These are phyloP conservation scores for Saccharomycopsis hybrid DNA, from an alignment of 1,139 yeast genomes.

Conservation along the genomic window DNA sequence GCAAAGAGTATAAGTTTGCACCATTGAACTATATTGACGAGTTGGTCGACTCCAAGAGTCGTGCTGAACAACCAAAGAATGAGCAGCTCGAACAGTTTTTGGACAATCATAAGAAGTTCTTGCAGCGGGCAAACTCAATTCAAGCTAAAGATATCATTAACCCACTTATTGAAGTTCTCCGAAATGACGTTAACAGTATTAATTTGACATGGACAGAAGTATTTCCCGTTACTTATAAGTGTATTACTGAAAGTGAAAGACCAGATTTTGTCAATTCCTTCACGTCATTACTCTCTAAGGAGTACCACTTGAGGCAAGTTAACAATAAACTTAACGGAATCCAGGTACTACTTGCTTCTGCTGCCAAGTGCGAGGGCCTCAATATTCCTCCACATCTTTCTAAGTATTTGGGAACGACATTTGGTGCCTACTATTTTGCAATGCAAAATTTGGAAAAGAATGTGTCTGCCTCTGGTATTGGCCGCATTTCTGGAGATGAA, in stretches of 20 bases:
- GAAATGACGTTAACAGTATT: conserved; percentile 74
- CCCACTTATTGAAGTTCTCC: conserved; percentile 78
- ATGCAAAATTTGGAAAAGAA: conserved; percentile 75
- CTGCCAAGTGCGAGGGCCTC: conserved; percentile 65
- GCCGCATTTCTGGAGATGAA: neutral
- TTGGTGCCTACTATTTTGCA: conserved; percentile 89
- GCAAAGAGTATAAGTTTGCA: conserved; percentile 50
- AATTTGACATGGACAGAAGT: conserved; percentile 77
- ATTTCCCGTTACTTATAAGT: conserved; percentile 73
- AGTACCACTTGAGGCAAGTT: conserved; percentile 83
- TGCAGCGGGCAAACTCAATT: conserved; percentile 28
- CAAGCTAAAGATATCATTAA: conserved; percentile 52
- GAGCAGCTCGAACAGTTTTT: conserved; percentile 33
- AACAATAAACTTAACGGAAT: conserved; percentile 85
- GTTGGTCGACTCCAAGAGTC: conserved; percentile 17
- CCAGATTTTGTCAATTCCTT: conserved; percentile 60
- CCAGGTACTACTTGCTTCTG: conserved; percentile 76
- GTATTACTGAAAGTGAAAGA: conserved; percentile 66
- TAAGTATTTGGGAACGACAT: conserved; percentile 81
- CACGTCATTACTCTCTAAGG: conserved; percentile 78
- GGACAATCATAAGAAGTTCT: conserved; percentile 46
- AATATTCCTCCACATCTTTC: conserved; percentile 90
- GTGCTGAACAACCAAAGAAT: conserved; percentile 8
- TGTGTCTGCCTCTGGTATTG: conserved; percentile 46
- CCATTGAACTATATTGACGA: conserved; percentile 40